Percentiles rank a stretch among this genome's conserved stretches.
phyloP scores from a whole-genome alignment of 1,284 basidiomycete species.

The Tremellales sp. region DNA sequence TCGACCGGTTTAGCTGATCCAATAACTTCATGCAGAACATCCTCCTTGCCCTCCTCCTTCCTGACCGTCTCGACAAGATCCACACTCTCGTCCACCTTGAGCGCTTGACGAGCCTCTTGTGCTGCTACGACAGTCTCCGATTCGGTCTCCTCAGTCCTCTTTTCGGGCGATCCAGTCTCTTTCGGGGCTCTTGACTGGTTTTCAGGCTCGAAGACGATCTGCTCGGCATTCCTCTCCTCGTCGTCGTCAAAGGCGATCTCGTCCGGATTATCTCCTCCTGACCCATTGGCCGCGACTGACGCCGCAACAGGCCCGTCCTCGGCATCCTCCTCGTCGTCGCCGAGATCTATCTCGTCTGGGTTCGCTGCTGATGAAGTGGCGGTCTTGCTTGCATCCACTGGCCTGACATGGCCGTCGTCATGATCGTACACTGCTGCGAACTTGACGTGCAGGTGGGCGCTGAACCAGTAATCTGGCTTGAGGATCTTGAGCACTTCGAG shows the following conservation, averaged over 20 bases:
- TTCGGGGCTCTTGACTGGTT: not conserved
- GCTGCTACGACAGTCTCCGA: slow-evolving; percentile 60
- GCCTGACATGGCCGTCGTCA: slow-evolving; percentile 8
- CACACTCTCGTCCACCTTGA: slow-evolving; percentile 30
- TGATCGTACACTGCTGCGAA: slow-evolving; percentile 66
- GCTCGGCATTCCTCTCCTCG: slow-evolving; percentile 60
- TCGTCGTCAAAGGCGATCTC: slow-evolving; percentile 40
- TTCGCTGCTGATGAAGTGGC: too few relatives aligned
- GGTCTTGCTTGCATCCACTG: not conserved
- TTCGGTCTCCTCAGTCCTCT: slow-evolving; percentile 51
- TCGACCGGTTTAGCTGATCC: slow-evolving; percentile 16
- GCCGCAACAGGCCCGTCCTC: not conserved
- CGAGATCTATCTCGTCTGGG: slow-evolving; percentile 65
- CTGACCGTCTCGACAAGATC: slow-evolving; percentile 29
- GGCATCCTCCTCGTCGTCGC: slow-evolving; percentile 50
- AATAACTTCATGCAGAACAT: slow-evolving; percentile 1
- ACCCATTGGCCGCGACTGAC: not conserved
- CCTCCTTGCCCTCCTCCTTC: slow-evolving; percentile 7
- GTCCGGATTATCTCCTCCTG: slow-evolving; percentile 13
- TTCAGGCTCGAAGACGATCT: slow-evolving; percentile 55
- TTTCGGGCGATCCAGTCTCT: not conserved
- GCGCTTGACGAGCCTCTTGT: slow-evolving; percentile 7
- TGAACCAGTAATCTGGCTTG: slow-evolving; percentile 88
- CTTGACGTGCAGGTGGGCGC: slow-evolving; percentile 88
- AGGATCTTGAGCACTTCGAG: slow-evolving; percentile 70